Percentiles rank a stretch among this genome's conserved stretches.
Evolutionary conservation across 768 basidiomycete species (phyloP).

Genomic region (Amanita muscaria): DNA sequence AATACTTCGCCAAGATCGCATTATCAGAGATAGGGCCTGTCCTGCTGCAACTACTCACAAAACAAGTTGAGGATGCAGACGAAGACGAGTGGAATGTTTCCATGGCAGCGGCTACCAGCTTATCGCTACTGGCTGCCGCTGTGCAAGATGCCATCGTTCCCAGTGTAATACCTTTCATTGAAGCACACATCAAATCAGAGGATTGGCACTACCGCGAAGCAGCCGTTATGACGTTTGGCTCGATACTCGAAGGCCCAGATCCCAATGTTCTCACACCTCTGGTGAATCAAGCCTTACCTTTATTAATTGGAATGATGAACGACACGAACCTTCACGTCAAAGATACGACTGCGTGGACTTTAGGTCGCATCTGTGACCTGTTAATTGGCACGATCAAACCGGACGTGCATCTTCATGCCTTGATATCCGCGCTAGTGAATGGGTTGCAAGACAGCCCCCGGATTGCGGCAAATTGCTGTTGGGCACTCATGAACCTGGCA

Average conservation of each 20-base stretch:
- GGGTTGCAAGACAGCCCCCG: slow-evolving; percentile 76
- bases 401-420: slow-evolving; percentile 76
- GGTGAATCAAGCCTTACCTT: slow-evolving; percentile 87
- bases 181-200: slow-evolving; percentile 82
- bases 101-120: slow-evolving; percentile 93
- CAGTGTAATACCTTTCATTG: slow-evolving; percentile 95
- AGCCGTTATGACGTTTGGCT: slow-evolving; percentile 97
- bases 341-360: slow-evolving; percentile 96
- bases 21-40: slow-evolving; percentile 93
- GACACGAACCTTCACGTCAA: slow-evolving; percentile 82
- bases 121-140: slow-evolving; percentile 81
- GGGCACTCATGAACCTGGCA: slow-evolving; percentile 92
- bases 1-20: slow-evolving; percentile 90
- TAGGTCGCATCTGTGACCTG: slow-evolving; percentile 90
- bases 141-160: slow-evolving; percentile 88
- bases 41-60: slow-evolving; percentile 77
- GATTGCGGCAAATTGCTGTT: slow-evolving; percentile 90
- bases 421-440: slow-evolving; percentile 74
- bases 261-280: slow-evolving; percentile 80
- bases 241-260: slow-evolving; percentile 95
- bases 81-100: slow-evolving; percentile 99
- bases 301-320: slow-evolving; percentile 92
- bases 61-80: slow-evolving; percentile 93
- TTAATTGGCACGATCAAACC: slow-evolving; percentile 81
- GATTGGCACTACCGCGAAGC: slow-evolving; percentile 97